Conservation (phyloP, 2,329 filamentous ascomycete genomes). For the Sporothrix schenckii region DNA sequence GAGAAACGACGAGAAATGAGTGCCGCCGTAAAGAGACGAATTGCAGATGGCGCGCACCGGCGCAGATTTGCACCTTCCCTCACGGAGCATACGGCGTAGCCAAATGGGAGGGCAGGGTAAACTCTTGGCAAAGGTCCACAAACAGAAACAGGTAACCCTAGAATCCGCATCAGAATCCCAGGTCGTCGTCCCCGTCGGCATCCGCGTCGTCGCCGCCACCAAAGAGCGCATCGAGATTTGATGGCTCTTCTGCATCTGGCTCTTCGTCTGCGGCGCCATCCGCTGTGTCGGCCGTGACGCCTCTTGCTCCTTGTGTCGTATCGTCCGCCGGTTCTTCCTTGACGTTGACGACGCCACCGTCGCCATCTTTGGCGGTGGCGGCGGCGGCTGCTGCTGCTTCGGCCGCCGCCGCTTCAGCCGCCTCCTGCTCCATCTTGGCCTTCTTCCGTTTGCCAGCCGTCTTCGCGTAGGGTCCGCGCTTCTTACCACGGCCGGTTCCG, state of each 20-base stretch:
- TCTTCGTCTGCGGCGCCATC: constrained; percentile 23
- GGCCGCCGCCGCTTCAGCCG: constrained; percentile 4
- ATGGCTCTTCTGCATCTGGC: constrained; percentile 31
- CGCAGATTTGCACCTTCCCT: neutral
- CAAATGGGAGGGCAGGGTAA: neutral
- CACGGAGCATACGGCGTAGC: no score
- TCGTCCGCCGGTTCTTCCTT: constrained; percentile 13
- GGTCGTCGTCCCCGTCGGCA: constrained; percentile 22
- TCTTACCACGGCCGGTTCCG: constrained; percentile 19
- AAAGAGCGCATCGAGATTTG: constrained; percentile 30
- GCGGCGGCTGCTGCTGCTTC: neutral
- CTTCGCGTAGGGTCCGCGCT: constrained; percentile 16
- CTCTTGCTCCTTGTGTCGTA: neutral
- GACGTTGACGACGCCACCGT: neutral
- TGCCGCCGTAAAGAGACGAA: no score
- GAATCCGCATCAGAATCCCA: neutral
- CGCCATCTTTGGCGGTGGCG: neutral
- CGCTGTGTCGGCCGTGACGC: neutral
- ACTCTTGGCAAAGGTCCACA: no score
- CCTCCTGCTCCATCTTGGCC: constrained; percentile 25
- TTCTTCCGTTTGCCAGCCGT: constrained; percentile 28
- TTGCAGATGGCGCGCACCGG: neutral
- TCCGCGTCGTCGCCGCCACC: constrained; percentile 28
- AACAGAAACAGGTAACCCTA: no score
- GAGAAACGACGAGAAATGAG: no score